A percentile compares a stretch with the other conserved stretches of the same genome.
phyloP scores from a whole-genome alignment of 768 basidiomycete genomes.

The Auriscalpium microsporum region DNA sequence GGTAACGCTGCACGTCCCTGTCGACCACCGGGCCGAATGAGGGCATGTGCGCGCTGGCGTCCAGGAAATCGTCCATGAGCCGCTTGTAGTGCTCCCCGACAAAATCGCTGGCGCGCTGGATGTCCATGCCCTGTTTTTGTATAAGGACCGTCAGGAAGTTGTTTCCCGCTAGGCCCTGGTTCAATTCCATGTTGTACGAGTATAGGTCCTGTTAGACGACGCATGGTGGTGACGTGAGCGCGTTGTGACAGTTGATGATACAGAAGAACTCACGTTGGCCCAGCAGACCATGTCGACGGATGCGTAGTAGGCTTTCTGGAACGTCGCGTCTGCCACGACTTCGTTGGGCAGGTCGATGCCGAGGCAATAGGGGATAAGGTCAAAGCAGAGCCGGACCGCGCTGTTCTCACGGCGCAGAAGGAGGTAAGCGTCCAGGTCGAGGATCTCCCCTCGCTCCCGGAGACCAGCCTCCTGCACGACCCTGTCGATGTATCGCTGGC shows the following conservation, averaged over 20 bases:
- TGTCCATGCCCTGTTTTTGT: constrained; percentile 39
- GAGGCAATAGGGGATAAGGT: constrained; percentile 51
- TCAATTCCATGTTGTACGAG: constrained; percentile 68
- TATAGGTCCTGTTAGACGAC: constrained; percentile 45
- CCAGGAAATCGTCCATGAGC: constrained; percentile 43
- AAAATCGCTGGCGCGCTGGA: constrained; percentile 54
- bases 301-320: constrained; percentile 46
- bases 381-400: constrained; percentile 56
- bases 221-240: neutral
- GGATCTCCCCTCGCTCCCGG: constrained; percentile 47
- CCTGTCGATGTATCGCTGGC: constrained; percentile 47
- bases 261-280: constrained; percentile 47
- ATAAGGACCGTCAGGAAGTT: constrained; percentile 66
- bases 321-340: constrained; percentile 46
- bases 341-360: constrained; percentile 57
- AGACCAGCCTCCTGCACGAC: constrained; percentile 56
- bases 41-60: constrained; percentile 36
- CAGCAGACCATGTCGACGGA: constrained; percentile 61
- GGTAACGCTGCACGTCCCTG: constrained; percentile 40
- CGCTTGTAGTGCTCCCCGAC: constrained; percentile 42
- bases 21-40: constrained; percentile 44
- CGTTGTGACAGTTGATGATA: neutral
- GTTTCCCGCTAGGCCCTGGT: constrained; percentile 53
- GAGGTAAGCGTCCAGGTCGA: constrained; percentile 45
- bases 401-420: constrained; percentile 61